Base-by-base conservation (phyloP, 768 basidiomycete genomes). In the Boletus reticulatus region DNA sequence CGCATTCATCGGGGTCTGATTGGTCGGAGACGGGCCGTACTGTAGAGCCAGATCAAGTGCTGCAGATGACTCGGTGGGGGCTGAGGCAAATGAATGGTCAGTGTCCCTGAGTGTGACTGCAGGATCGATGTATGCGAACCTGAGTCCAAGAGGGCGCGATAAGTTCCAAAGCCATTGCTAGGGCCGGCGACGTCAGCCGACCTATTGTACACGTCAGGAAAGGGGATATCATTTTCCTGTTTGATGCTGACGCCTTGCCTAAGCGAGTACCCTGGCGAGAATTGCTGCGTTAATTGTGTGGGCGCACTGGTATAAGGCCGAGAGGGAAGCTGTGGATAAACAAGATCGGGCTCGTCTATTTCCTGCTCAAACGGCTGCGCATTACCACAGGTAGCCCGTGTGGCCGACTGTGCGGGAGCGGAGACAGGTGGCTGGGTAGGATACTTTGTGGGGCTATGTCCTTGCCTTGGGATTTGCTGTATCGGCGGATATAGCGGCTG, bases 401-500 rank as follows among this genome's bases (percentile, higher is more conserved):
- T 37, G 53, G 56, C 50, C 2, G 60, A n/a, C n/a, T 50, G 60
- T 0, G 46, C 32, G 45, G 63, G 51, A 6, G 60, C 48, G 4
- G 55, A 29, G 46, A 54, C 48, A 36, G 58, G 48, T 34, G 60
- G 56, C 39, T 52, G 71, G 19, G 42, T 16, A 17, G 60, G 9
- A 45, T 63, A 69, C 56, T 53, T 66, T 31, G 48, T 43, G 27
- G 64, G 55, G 66, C 53, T 62, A 62, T 55, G 63, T 34, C 57
- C 65, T 11, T 67, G 65, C 42, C 58, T 68, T 20, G 62, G 67
- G 4, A 60, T 51, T 53, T 69, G 68, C 60, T 71, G 70, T 62
- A 60, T 58, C 62, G 68, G 67, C 34, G 70, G 58, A 71, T 63
- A 73, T 61, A 70, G 60, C 72, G 67, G 70, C 57, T 73, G 72